Evolutionary conservation across 2,329 filamentous ascomycete genomes (phyloP), one percentile per base, ranked within the genome.

Genomic region (Chrysosporium queenslandicum): DNA sequence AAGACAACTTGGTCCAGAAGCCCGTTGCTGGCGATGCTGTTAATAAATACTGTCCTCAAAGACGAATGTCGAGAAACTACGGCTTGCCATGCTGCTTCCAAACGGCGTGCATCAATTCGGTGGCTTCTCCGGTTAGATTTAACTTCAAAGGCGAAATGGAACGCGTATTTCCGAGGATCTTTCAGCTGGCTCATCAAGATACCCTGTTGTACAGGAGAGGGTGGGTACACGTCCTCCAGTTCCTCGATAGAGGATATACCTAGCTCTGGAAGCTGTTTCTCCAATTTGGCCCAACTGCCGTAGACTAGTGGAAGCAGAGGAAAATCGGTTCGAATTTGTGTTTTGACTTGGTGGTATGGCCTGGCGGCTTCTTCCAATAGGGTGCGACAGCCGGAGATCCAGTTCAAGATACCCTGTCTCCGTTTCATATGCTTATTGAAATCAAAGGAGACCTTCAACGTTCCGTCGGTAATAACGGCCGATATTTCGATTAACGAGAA

Each of bases 1-100:
- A 70, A 49, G 9, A 70, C 66, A 7, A 70, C 54, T 46, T 71
- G 68, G 18, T 70, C 68, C 42, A 69, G 67, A 0, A 66, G 61
- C 2, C 65, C 61, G 12, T 61, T 64, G 36, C 62, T 63, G 54
- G 64, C 63, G 27, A 60, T 61, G 53, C 63, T 67, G 21, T 69
- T 62, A 23, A 68, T 59, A 53, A 69, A 67, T 7, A 63, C 52
- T 1, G 67, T 68, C 47, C 66, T 58, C 9, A 70, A 49, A 5
- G 67, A 59, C 3, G 63, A 57, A 29, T 70, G 67, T 3, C 66
- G 64, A 21, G 57, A 56, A 12, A 68, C 61, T 8, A 69, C 56
- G 20, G 52, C 53, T 18, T 64, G 57, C 67, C 67, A 70, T 14
- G 67, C 64, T 14, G 55, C 61, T n/a, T 58, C 59, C 30, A 69